These are phyloP conservation scores for Suillus placidus DNA, from an alignment of 768 basidiomycete species.

Conservation along the genomic window DNA sequence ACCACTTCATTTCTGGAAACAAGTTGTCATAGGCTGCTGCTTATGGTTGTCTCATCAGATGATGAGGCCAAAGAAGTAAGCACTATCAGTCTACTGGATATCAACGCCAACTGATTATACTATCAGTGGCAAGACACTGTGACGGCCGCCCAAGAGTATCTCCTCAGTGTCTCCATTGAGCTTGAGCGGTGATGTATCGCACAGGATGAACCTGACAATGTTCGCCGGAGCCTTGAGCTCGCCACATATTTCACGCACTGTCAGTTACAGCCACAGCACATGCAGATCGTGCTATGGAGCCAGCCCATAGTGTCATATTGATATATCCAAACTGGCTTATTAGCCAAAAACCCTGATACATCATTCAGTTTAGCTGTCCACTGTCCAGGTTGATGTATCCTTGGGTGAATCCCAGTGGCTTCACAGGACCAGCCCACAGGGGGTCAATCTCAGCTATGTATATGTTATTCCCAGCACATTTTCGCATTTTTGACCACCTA, in stretches of 20 bases:
- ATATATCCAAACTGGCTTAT: too few species aligned
- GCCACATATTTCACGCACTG: slow-evolving; percentile 99
- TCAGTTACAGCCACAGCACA: slow-evolving; percentile 81
- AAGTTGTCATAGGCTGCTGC: slow-evolving; percentile 83
- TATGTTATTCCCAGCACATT: too few species aligned
- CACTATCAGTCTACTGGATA: slow-evolving; percentile 13
- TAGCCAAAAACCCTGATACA: too few species aligned
- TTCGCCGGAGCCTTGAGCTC: slow-evolving; percentile 84
- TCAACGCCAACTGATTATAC: slow-evolving; percentile 18
- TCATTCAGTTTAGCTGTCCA: too few species aligned
- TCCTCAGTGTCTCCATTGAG: slow-evolving; percentile 91
- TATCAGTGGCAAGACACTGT: slow-evolving; percentile 87
- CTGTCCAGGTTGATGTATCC: too few species aligned
- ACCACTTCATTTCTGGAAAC: slow-evolving; percentile 80
- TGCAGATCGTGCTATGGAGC: slow-evolving; percentile 90
- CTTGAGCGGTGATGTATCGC: slow-evolving; percentile 83
- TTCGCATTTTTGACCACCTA: too few species aligned
- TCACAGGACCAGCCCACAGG: too few species aligned
- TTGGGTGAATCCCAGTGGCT: too few species aligned
- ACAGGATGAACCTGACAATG: slow-evolving; percentile 82
- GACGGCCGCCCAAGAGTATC: slow-evolving; percentile 83
- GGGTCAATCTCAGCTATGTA: too few species aligned
- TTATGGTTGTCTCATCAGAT: slow-evolving; percentile 81
- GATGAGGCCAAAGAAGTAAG: slow-evolving; percentile 86
- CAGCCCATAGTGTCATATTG: too few species aligned